phyloP scores from a whole-genome alignment of 2,329 filamentous ascomycete genomes.

The Exophiala sideris region DNA sequence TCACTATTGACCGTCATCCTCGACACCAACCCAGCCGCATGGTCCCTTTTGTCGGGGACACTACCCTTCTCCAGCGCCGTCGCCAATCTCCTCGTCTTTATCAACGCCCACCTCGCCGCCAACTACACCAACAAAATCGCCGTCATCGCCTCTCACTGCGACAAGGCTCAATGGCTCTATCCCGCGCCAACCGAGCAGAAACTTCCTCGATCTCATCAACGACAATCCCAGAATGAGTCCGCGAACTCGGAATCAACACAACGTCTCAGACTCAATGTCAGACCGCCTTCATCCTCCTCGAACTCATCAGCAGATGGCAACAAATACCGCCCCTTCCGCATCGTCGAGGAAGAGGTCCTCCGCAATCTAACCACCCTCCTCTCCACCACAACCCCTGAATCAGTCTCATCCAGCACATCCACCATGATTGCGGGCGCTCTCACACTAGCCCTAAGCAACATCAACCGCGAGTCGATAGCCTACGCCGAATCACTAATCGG shows the following conservation, averaged over 20 bases:
- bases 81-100: constrained; percentile 87
- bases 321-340: constrained; percentile 89
- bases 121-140: constrained; percentile 92
- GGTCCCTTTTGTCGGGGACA: constrained; percentile 71
- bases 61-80: constrained; percentile 81
- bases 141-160: constrained; percentile 82
- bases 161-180: constrained; percentile 86
- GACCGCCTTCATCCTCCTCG: constrained; percentile 21
- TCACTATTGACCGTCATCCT: constrained; percentile 87
- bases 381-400: constrained; percentile 59
- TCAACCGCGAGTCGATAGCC: constrained; percentile 73
- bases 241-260: constrained; percentile 22
- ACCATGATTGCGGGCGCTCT: constrained; percentile 89
- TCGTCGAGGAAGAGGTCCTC: constrained; percentile 78
- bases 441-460: constrained; percentile 83
- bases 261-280: constrained; percentile 23
- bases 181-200: constrained; percentile 50
- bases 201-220: constrained; percentile 9
- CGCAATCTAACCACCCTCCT: constrained; percentile 72
- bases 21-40: constrained; percentile 94
- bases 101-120: constrained; percentile 93
- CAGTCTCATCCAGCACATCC: constrained; percentile 67
- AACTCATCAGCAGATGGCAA: constrained; percentile 54
- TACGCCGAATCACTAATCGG: constrained; percentile 57
- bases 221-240: neutral